Base-by-base conservation (phyloP, 768 basidiomycete species). In the Naganishia onofrii region DNA sequence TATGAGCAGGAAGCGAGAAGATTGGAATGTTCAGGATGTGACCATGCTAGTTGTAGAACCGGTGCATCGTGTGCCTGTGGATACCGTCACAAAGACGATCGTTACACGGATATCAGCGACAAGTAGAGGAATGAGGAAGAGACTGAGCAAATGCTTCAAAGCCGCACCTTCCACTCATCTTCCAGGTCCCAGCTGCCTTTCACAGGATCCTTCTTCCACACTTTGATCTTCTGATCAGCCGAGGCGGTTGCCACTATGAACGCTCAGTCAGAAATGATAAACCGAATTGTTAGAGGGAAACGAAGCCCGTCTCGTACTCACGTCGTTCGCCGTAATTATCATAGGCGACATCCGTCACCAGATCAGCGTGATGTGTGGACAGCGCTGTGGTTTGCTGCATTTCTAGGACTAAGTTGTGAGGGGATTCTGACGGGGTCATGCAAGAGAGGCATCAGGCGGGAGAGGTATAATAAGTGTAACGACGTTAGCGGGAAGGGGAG, bases 61-160 rank as follows among this genome's bases (percentile, higher is more conserved):
- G 94, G 88, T 19, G 93, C 93, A 76, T 95, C 92, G 78, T 97
- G 94, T n/a, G 94, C 95, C 91, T 95, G 36, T 28, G 3, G 58
- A 32, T 6, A 7, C 36, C 29, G 21, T 6, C 17, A 34, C 5
- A 21, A 54, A n/a, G n/a, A n/a, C n/a, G n/a, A n/a, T n/a, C n/a
- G n/a, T n/a, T n/a, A n/a, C n/a, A n/a, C n/a, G n/a, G n/a, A n/a
- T n/a, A n/a, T n/a, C n/a, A n/a, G n/a, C n/a, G n/a, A n/a, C n/a
- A n/a, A n/a, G n/a, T n/a, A n/a, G n/a, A n/a, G n/a, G n/a, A n/a
- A n/a, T n/a, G n/a, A n/a, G n/a, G n/a, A n/a, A n/a, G n/a, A 32
- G 2, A 57, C 10, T 26, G 21, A 23, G 76, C n/a, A n/a, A n/a
- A n/a, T n/a, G n/a, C n/a, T n/a, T n/a, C n/a, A n/a, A n/a, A n/a